Conservation (phyloP, 352 stramenopile genomes). For the Phytophthora constricta region DNA sequence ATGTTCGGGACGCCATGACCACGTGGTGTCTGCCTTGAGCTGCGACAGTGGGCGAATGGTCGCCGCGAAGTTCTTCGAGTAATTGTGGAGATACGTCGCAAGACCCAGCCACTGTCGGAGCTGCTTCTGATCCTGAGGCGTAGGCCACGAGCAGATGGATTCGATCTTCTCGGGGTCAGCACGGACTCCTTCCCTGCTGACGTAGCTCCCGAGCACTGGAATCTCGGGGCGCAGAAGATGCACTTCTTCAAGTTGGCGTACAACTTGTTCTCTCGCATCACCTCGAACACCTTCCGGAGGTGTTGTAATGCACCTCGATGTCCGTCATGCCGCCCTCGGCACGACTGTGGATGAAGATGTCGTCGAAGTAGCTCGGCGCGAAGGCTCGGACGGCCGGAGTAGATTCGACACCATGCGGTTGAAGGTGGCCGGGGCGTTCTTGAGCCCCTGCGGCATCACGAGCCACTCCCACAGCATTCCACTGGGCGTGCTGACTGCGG, state of each 20-base stretch:
- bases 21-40: conserved; percentile 14
- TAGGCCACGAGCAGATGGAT: conserved; percentile 3
- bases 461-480: conserved; percentile 36
- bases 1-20: conserved; percentile 11
- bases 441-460: conserved; percentile 30
- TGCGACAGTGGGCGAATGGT: conserved; percentile 14
- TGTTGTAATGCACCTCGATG: conserved; percentile 4
- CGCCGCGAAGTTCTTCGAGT: conserved; percentile 17
- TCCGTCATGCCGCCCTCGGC: neutral
- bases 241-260: neutral
- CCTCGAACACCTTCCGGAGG: conserved; percentile 9
- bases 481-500: conserved; percentile 30
- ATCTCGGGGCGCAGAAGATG: neutral
- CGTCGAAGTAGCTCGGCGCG: conserved; percentile 39
- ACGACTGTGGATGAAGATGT: conserved; percentile 23
- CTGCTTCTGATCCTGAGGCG: neutral
- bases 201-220: conserved; percentile 25
- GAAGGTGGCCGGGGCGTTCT: conserved; percentile 34
- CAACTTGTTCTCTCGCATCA: conserved; percentile 15
- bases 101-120: neutral
- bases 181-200: conserved; percentile 11
- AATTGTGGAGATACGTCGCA: conserved; percentile 35
- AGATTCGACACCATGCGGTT: conserved; percentile 33
- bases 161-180: conserved; percentile 20
- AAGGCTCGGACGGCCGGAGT: conserved; percentile 12